Percentiles rank a stretch among this genome's conserved stretches.
Evolutionary conservation across 257 asterid species (phyloP).

Genomic region (Apocynum venetum): DNA sequence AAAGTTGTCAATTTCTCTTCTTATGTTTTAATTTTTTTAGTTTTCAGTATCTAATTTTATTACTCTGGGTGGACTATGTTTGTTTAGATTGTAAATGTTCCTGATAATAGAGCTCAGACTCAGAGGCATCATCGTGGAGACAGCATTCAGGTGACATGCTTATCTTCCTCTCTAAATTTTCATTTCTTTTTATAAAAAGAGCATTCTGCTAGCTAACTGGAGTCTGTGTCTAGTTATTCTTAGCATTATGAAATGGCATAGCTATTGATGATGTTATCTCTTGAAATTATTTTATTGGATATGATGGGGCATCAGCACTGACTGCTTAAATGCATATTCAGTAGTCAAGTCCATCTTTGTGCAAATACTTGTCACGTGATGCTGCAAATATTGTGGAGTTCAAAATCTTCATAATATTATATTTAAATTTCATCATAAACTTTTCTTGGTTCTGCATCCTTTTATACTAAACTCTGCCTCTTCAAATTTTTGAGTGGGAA

Average conservation of each 20-base stretch:
- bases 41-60: constrained; percentile 6
- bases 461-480: background rate
- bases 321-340: background rate
- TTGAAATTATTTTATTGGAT: background rate
- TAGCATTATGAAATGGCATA: background rate
- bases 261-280: background rate
- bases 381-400: background rate
- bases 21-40: background rate
- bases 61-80: constrained; percentile 9
- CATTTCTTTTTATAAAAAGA: background rate
- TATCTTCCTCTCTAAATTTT: background rate
- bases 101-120: constrained; percentile 66
- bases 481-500: background rate
- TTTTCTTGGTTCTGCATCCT: background rate
- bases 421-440: background rate
- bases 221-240: background rate
- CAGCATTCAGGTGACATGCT: constrained; percentile 58
- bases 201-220: background rate
- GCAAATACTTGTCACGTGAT: background rate
- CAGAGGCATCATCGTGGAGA: constrained; percentile 57
- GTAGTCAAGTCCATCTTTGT: background rate
- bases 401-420: background rate
- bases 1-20: background rate
- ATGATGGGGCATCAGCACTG: background rate
- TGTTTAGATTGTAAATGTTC: constrained; percentile 70